phyloP scores from a whole-genome alignment of 2,329 filamentous ascomycete genomes.

The Pseudocercospora cruenta region DNA sequence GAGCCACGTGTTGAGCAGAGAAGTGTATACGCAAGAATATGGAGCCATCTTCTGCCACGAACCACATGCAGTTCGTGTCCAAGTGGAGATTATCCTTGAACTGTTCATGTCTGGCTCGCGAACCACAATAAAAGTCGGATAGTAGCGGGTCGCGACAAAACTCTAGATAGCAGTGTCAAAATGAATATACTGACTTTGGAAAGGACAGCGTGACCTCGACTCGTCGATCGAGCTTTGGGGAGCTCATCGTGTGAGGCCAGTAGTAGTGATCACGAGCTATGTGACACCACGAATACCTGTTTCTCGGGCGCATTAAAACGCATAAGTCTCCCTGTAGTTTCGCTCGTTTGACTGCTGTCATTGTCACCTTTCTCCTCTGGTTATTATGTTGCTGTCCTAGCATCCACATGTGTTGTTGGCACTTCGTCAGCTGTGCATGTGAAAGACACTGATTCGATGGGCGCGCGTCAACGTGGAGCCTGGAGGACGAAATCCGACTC shows the following conservation, averaged over 20 bases:
- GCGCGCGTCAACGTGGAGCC: background rate
- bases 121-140: background rate
- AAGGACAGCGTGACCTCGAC: background rate
- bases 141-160: background rate
- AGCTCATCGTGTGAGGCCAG: background rate
- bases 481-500: background rate
- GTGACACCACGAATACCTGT: background rate
- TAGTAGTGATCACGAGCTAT: background rate
- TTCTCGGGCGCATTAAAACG: background rate
- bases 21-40: background rate
- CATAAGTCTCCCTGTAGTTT: background rate
- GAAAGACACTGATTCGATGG: background rate
- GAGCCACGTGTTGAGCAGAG: too few relatives aligned
- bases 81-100: background rate
- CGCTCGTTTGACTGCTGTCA: background rate
- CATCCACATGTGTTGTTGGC: background rate
- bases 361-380: background rate
- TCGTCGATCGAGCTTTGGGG: background rate
- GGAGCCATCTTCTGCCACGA: background rate
- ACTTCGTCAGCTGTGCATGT: background rate
- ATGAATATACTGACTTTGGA: background rate
- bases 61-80: background rate
- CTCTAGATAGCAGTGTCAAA: background rate
- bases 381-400: background rate
- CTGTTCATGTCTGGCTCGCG: background rate